Base-by-base conservation (phyloP, 2,329 filamentous ascomycete genomes). In the Epichloe coenophiala region DNA sequence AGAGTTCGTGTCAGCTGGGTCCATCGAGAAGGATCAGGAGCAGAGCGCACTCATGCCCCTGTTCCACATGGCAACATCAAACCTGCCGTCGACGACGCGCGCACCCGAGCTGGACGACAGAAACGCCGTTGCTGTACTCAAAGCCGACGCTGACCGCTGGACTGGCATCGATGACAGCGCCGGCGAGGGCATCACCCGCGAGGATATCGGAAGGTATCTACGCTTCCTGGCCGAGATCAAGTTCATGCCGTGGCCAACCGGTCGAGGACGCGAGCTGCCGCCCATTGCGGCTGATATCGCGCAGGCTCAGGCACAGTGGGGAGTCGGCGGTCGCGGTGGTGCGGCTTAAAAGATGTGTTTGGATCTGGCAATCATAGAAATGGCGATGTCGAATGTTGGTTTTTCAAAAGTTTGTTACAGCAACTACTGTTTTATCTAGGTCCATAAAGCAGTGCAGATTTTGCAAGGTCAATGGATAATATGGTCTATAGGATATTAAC, bases 21-120 rank as follows among this genome's bases (percentile, higher is more conserved):
- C 36, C 56, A 31, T 31, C 21, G 55, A 61, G 42, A 63, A 61
- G 53, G 57, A 60, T 21, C 47, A 57, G 45, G 61, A 64, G 48
- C 59, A 65, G 58, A 51, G 56, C 47, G 61, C 63, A 4, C 58
- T 65, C 11, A 60, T 85, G 65, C 84, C 84, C 1, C 76, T 88
- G 3, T 86, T 82, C 61, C 83, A 88, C 63, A 84, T 88, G 65
- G 33, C 21, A 80, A 78, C 1, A 77, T 75, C 4, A 78, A 88
- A 88, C 61, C 71, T 88, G 4, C 84, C 83, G 0, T 73, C 73
- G 31, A 79, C 80, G 56, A 86, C 83, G 36, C 79, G 78, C 51
- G 83, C 84, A 0, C 83, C 83, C 0, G 82, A 85, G 59, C 71
- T 51, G 12, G 79, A 84, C 54, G 83, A 60, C 43, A 37, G 59